phyloP scores from a whole-genome alignment of 2,329 filamentous ascomycete species.

The Penicillium sp. region DNA sequence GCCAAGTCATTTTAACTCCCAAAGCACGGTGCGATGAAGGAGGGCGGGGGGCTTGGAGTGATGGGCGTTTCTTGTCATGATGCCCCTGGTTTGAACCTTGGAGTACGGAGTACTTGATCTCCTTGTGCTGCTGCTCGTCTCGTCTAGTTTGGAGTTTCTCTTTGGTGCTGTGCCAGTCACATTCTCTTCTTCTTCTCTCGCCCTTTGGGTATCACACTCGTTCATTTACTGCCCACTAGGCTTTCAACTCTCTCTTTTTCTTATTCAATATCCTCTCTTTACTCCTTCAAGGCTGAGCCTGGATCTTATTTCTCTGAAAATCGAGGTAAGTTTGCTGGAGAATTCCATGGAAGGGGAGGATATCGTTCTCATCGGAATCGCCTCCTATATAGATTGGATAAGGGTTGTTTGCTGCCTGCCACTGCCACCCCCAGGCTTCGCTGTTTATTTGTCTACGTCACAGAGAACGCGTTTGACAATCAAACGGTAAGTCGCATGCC shows the following conservation, averaged over 20 bases:
- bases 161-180: neutral
- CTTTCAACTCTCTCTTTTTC: conserved; percentile 13
- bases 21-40: conserved; percentile 17
- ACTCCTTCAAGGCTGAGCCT: conserved; percentile 11
- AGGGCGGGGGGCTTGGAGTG: conserved; percentile 6
- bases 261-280: conserved; percentile 2
- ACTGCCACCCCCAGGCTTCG: conserved; percentile 7
- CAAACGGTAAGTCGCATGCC: conserved; percentile 29
- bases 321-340: neutral
- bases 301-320: neutral
- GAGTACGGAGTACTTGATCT: conserved; percentile 25
- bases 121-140: conserved; percentile 16
- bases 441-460: conserved; percentile 32
- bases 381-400: conserved; percentile 12
- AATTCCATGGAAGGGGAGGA: neutral
- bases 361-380: neutral
- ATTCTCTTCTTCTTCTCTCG: conserved; percentile 16
- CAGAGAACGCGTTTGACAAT: conserved; percentile 22
- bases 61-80: conserved; percentile 11
- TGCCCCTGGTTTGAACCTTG: conserved; percentile 5
- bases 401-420: conserved; percentile 2
- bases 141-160: conserved; percentile 12
- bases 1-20: conserved; percentile 22
- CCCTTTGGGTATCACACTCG: conserved; percentile 13
- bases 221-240: conserved; percentile 6